phyloP scores from a whole-genome alignment of 768 basidiomycete species.

The Paxillus rubicundulus region DNA sequence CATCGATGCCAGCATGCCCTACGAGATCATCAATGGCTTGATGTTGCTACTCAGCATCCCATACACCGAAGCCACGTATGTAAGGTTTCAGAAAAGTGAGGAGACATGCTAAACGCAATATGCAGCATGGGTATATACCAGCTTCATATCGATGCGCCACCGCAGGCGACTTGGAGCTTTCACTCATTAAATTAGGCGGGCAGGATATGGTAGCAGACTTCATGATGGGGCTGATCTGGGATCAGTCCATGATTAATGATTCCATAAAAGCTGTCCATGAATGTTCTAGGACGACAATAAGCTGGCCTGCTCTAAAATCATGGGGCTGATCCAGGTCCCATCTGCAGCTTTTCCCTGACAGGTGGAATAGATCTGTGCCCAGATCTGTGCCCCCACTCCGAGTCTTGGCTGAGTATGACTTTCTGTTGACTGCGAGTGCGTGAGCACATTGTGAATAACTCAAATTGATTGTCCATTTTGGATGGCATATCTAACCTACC shows the following conservation, averaged over 20 bases:
- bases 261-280: too few species aligned
- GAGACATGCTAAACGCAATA: slow-evolving; percentile 9
- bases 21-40: slow-evolving; percentile 17
- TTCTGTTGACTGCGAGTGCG: not conserved
- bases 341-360: slow-evolving; percentile 9
- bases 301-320: not conserved
- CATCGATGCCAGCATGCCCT: not conserved
- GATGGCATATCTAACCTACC: not conserved
- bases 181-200: not conserved
- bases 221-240: not conserved
- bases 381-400: not conserved
- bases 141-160: slow-evolving; percentile 23
- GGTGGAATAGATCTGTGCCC: not conserved
- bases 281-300: not conserved
- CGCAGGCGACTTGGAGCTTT: slow-evolving; percentile 8
- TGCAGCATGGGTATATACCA: slow-evolving; percentile 7
- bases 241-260: too few species aligned
- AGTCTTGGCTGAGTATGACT: not conserved
- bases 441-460: not conserved
- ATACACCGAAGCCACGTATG: not conserved
- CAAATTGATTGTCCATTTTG: slow-evolving; percentile 9
- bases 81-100: not conserved
- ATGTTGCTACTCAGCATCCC: not conserved
- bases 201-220: not conserved
- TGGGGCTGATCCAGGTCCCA: not conserved